Evolutionary conservation across 1,284 basidiomycete genomes (phyloP).

Genomic region (Kalmanozyma brasiliensis): DNA sequence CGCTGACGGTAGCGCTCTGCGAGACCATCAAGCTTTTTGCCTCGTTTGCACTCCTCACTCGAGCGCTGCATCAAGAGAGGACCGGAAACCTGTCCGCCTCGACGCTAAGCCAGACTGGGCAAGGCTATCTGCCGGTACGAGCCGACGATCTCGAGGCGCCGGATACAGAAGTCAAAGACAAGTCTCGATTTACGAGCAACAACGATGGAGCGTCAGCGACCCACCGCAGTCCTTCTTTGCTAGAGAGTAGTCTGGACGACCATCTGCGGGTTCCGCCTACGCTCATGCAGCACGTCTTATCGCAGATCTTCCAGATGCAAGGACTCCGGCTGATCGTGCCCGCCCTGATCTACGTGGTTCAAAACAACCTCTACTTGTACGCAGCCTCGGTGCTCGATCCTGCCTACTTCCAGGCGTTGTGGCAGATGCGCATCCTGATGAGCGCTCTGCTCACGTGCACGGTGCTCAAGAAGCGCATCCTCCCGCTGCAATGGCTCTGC

Average conservation of each 20-base stretch:
- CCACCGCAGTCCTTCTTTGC: too few relatives aligned
- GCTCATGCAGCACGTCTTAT: conserved; percentile 7
- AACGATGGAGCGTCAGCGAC: too few relatives aligned
- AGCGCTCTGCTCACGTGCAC: conserved; percentile 22
- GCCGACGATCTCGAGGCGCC: too few relatives aligned
- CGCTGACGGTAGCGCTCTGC: conserved; percentile 19
- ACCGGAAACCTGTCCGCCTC: neutral
- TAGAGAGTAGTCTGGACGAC: too few relatives aligned
- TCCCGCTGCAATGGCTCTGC: conserved; percentile 20
- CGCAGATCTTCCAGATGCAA: conserved; percentile 18
- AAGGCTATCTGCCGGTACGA: too few relatives aligned
- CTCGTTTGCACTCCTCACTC: conserved; percentile 11
- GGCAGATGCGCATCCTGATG: conserved; percentile 35
- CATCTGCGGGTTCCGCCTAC: too few relatives aligned
- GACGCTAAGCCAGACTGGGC: too few relatives aligned
- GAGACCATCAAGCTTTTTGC: conserved; percentile 28
- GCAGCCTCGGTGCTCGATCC: conserved; percentile 32
- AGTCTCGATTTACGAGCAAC: too few relatives aligned
- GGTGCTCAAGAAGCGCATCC: conserved; percentile 19
- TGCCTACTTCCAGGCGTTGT: conserved; percentile 28
- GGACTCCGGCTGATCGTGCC: conserved; percentile 22
- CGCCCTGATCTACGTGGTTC: conserved; percentile 35
- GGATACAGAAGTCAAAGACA: neutral
- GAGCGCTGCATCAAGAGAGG: conserved; percentile 13
- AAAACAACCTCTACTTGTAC: conserved; percentile 35